These are phyloP conservation scores for Brassica napus DNA, from an alignment of 345 rosid genomes.

Conservation along the genomic window Da-Ae NC_063437.1:12079001-12079500, in stretches of 20 bases:
- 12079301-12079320: background rate
- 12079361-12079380: conserved; percentile 16
- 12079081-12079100: conserved; percentile 56
- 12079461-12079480: conserved; percentile 77
- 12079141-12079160: conserved; percentile 76
- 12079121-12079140: conserved; percentile 75
- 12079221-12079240: conserved; percentile 68
- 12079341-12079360: background rate
- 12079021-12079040: conserved; percentile 81
- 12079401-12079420: conserved; percentile 64
- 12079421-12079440: conserved; percentile 80
- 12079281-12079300: conserved; percentile 65
- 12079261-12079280: conserved; percentile 67
- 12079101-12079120: conserved; percentile 78
- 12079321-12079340: background rate
- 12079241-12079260: conserved; percentile 44
- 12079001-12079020: conserved; percentile 59
- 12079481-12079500: conserved; percentile 77
- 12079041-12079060: conserved; percentile 67
- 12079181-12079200: conserved; percentile 5
- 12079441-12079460: conserved; percentile 90
- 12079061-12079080: conserved; percentile 55
- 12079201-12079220: background rate
- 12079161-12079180: conserved; percentile 13
- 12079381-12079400: conserved; percentile 63